A percentile compares a stretch with the other conserved stretches of the same genome.
Evolutionary conservation across 2,329 filamentous ascomycete species (phyloP).

Genomic region (Coniochaeta pulveracea): DNA sequence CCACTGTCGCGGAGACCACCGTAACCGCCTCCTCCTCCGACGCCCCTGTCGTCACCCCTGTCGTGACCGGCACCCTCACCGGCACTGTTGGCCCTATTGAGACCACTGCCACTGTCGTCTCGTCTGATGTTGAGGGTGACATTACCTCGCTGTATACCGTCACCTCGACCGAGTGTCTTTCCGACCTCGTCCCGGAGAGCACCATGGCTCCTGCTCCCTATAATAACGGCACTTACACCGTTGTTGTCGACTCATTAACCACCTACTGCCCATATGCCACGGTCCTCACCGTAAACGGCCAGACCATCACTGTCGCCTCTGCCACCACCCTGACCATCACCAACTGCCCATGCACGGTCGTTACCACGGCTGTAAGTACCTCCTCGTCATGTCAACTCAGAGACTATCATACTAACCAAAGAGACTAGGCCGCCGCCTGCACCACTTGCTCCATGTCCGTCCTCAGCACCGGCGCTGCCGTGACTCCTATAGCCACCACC

Average conservation of each 20-base stretch:
- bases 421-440: not conserved
- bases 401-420: conserved; percentile 3
- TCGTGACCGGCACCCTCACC: not conserved
- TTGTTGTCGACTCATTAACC: conserved; percentile 22
- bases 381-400: conserved; percentile 1
- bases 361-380: conserved; percentile 13
- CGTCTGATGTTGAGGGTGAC: not conserved
- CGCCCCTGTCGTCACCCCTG: not conserved
- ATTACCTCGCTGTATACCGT: not conserved
- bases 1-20: conserved; percentile 13
- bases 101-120: conserved; percentile 2
- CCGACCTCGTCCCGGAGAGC: conserved; percentile 8
- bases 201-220: conserved; percentile 14
- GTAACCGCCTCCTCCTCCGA: conserved; percentile 21
- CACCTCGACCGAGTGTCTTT: not conserved
- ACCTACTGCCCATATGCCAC: conserved; percentile 37
- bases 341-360: conserved; percentile 39
- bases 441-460: not conserved
- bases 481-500: not conserved
- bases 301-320: conserved; percentile 41
- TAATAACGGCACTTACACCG: conserved; percentile 15
- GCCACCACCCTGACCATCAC: conserved; percentile 43
- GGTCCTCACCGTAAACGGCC: conserved; percentile 35
- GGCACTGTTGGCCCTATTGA: not conserved
- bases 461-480: not conserved